Percentiles rank a stretch among this genome's conserved stretches.
Conservation (phyloP, 371 early-diverging fungal species). For the Circinella minor region DNA sequence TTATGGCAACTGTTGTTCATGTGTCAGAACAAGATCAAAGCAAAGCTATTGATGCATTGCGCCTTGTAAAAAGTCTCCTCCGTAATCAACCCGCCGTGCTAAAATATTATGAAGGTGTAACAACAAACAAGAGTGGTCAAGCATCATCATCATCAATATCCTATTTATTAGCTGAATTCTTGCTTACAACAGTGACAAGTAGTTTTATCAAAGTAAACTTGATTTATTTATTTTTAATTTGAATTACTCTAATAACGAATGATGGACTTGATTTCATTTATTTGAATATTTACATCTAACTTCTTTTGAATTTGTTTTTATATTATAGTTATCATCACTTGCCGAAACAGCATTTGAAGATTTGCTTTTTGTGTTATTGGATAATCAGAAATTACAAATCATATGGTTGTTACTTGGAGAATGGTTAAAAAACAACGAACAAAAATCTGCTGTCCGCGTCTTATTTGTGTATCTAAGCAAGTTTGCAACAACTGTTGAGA, state of each 20-base stretch:
- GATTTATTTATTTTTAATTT: no score
- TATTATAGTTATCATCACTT: constrained; percentile 1
- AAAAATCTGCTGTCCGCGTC: not conserved
- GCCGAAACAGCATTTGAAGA: not conserved
- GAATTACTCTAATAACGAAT: not conserved
- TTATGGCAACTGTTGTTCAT: not conserved
- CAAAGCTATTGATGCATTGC: constrained; percentile 5
- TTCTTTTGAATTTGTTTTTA: not conserved
- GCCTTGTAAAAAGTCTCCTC: constrained; percentile 9
- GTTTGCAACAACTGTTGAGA: not conserved
- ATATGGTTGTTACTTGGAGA: not conserved
- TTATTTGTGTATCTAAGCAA: not conserved
- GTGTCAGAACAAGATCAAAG: not conserved
- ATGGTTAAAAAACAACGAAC: constrained; percentile 6
- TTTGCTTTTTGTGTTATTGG: not conserved
- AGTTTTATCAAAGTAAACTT: not conserved
- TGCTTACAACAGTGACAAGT: not conserved
- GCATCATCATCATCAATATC: constrained; percentile 4
- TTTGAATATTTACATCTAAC: not conserved
- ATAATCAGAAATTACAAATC: constrained; percentile 6
- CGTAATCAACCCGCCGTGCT: constrained; percentile 14
- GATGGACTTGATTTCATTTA: not conserved
- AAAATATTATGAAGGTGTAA: constrained; percentile 9
- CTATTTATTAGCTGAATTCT: constrained; percentile 9
- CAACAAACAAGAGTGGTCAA: constrained; percentile 1